phyloP scores from a whole-genome alignment of 768 basidiomycete species.

The Tulasnella sp. region DNA sequence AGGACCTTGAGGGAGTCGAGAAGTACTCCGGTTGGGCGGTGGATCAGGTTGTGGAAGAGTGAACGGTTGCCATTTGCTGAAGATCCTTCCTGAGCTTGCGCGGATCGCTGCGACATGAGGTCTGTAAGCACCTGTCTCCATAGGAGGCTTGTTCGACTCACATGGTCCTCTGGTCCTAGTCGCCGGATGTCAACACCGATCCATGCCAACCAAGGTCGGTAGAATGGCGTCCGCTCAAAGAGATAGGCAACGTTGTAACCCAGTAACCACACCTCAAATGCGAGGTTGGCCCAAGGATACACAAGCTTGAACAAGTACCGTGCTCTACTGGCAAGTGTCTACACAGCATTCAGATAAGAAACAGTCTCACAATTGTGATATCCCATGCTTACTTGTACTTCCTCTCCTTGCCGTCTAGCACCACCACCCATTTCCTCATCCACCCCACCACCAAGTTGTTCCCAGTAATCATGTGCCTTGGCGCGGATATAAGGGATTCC shows the following conservation, averaged over 20 bases:
- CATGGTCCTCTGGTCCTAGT: constrained; percentile 65
- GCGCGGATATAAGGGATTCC: constrained; percentile 82
- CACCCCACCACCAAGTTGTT: constrained; percentile 73
- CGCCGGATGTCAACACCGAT: constrained; percentile 74
- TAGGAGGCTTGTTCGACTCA: constrained; percentile 30
- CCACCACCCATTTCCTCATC: constrained; percentile 52
- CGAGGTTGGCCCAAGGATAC: constrained; percentile 74
- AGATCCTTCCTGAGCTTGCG: not conserved
- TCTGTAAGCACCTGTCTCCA: not conserved
- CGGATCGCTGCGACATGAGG: not conserved
- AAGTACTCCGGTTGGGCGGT: constrained; percentile 48
- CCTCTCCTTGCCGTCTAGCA: not conserved
- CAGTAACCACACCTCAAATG: constrained; percentile 72
- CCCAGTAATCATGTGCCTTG: constrained; percentile 82
- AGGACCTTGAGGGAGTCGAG: constrained; percentile 69
- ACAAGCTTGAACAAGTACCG: constrained; percentile 49
- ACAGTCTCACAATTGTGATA: not conserved
- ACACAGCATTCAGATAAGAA: not conserved
- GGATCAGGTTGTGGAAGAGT: constrained; percentile 25
- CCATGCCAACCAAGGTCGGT: constrained; percentile 86
- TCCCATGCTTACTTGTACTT: not conserved
- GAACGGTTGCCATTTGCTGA: constrained; percentile 8
- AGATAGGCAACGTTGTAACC: constrained; percentile 79
- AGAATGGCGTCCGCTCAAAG: constrained; percentile 73
- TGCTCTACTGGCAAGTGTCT: constrained; percentile 23